Percentiles rank a stretch among this genome's conserved stretches.
Evolutionary conservation across 2,329 filamentous ascomycete species (phyloP).

Genomic region (Botryosphaeria dothidea): DNA sequence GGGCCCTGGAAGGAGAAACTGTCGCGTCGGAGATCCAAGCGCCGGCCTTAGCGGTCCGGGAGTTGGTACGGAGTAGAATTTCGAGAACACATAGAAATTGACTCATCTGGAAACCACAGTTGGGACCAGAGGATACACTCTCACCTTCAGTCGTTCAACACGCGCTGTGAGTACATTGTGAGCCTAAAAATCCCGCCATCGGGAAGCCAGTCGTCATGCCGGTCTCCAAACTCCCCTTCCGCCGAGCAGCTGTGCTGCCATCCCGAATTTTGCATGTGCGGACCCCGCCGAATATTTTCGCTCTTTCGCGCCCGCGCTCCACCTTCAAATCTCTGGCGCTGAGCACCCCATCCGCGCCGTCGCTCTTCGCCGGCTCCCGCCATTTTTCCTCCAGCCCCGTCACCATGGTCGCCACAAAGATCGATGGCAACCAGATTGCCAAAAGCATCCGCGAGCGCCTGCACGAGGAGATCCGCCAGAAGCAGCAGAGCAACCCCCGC

Average conservation of each 20-base stretch:
- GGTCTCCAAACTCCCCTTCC: constrained; percentile 12
- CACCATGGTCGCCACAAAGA: constrained; percentile 83
- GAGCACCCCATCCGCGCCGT: constrained; percentile 12
- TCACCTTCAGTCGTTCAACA: constrained; percentile 20
- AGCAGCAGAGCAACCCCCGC: constrained; percentile 79
- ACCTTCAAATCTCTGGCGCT: constrained; percentile 4
- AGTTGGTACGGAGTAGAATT: constrained; percentile 1
- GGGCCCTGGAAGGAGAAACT: constrained; percentile 2
- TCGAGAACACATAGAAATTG: constrained; percentile 6
- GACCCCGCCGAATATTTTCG: constrained; percentile 9
- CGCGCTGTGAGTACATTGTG: background rate
- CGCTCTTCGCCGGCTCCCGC: constrained; percentile 16
- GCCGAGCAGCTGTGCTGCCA: constrained; percentile 4
- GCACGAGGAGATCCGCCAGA: constrained; percentile 75
- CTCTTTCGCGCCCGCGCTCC: constrained; percentile 7
- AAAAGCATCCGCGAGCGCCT: constrained; percentile 85
- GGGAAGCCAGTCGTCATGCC: constrained; percentile 11
- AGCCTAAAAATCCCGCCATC: constrained; percentile 12
- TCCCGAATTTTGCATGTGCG: constrained; percentile 4
- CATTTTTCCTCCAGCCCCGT: constrained; percentile 54
- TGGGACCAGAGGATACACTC: background rate
- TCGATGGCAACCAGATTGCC: constrained; percentile 94
- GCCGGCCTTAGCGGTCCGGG: constrained; percentile 9
- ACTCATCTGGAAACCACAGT: constrained; percentile 11
- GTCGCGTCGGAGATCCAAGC: constrained; percentile 13